phyloP scores from a whole-genome alignment of 164 flowering plant genomes.

The Vitis amurensis region DNA sequence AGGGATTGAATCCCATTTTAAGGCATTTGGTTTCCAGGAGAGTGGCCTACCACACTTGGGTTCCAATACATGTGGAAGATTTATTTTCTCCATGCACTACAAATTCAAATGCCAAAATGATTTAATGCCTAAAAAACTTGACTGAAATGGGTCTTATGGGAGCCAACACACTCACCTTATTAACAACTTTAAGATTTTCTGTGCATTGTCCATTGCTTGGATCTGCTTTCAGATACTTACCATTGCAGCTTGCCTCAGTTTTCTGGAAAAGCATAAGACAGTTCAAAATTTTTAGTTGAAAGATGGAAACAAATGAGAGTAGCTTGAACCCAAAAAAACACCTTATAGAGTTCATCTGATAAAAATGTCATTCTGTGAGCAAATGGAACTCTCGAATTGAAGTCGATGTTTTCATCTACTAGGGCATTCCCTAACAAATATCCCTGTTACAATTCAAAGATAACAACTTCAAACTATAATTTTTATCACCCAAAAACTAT shows the following conservation, averaged over 20 bases:
- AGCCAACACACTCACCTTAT: neutral
- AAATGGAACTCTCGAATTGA: conserved; percentile 11
- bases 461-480: no score
- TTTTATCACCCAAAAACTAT: no score
- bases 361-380: conserved; percentile 24
- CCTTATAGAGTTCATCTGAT: conserved; percentile 24
- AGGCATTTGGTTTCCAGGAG: neutral
- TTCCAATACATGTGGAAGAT: neutral
- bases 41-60: conserved; percentile 1
- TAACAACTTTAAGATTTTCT: conserved; percentile 14
- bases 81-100: neutral
- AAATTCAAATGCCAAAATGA: no score
- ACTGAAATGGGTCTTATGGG: neutral
- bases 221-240: conserved; percentile 23
- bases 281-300: no score
- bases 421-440: conserved; percentile 22
- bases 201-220: conserved; percentile 17
- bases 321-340: neutral
- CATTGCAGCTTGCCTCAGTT: conserved; percentile 23
- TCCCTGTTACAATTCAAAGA: conserved; percentile 1
- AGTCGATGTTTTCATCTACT: conserved; percentile 6
- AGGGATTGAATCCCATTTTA: neutral
- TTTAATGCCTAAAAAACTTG: neutral
- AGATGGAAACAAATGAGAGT: no score
- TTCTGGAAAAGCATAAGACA: conserved; percentile 12